Base-by-base conservation (phyloP, 768 basidiomycete species). In the Porpolomopsis calyptriformis region DNA sequence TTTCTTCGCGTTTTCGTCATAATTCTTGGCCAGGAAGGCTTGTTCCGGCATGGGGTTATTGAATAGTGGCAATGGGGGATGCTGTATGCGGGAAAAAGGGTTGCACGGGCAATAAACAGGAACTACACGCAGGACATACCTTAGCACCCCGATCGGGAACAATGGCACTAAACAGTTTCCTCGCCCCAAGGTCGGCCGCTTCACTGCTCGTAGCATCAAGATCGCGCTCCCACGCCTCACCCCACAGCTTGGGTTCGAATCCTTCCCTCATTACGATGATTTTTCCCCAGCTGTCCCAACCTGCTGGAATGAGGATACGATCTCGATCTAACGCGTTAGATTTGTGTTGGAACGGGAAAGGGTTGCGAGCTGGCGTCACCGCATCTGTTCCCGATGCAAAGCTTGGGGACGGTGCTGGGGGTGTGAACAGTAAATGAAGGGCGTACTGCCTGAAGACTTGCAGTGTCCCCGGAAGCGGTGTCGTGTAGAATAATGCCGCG, bases 211-310 rank as follows among this genome's bases (percentile, higher is more conserved):
- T 70, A 14, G 65, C 64, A 2, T 71, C 75, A 11, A 90, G 60
- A 52, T 90, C 86, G 31, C 69, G 65, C 52, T 86, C 85, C 82
- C 80, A 89, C 33, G 79, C 83, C 47, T 85, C 83, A 3, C 80
- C 84, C 80, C 82, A 85, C 39, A 68, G 57, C 49, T 78, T 81
- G 1, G 86, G 80, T 44, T 96, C 91, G 55, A 97, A 99, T 1
- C 87, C 87, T 33, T 98, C 96, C 46, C 91, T 68, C 45, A 98
- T 65, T 1, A 97, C 84, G 2, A 74, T 70, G 47, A 97, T 94
- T 69, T 97, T 98, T 0, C 93, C 92, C 87, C 90, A 96, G 53
- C 86, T 89, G 58, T 98, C 96, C 96, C 96, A 99, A 1, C 96
- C 96, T 1, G 89, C 77, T 1, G 94, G 96, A 4, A 98, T 80